Base-by-base conservation (phyloP, 805 yeast genomes). In the Candida vaughaniae region DNA sequence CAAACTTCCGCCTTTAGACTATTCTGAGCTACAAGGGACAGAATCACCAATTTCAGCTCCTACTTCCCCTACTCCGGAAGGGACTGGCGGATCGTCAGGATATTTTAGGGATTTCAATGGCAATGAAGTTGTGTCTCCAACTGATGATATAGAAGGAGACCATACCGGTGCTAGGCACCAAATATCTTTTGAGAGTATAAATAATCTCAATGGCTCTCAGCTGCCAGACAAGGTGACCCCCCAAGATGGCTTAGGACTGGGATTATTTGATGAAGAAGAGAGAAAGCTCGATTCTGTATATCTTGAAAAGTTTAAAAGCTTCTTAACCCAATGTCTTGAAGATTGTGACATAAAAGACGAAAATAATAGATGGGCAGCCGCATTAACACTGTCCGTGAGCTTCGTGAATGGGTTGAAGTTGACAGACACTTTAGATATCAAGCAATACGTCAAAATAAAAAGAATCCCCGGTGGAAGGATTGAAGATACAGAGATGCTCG, bases 401-500 rank as follows among this genome's bases (percentile, higher is more conserved):
- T 67, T 72, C 25, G 74, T 86, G 2, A 78, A 82, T 26, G 62
- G 64, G 12, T 69, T 90, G 3, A 81, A 79, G 34, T 71, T 77
- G 19, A 84, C 87, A 4, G 91, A 84, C 43, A 81, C 82, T 3
- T 71, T 89, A 42, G 97, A 93, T 55, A 80, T 90, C 33, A 73
- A 91, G n/a, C 90, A 84, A 48, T 91, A 86, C 58, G 78, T 93
- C 29, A 93, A 95, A 53, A 71, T 93, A 30, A 95, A 93, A 54
- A 73, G 88, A 41, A 77, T 91, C 6, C 71, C 82, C 0, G 98
- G 99, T 1, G 93, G 95, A 0, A 41, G 56, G 1, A 75, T 82
- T 1, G 62, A 66, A 4, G 80, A 84, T 29, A 78, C 91, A 0
- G 63, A 64, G 18, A 73, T 77, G 20, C 57, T 91, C 3, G 80